Evolutionary conservation across 805 yeast species (phyloP).

Genomic region (Lachancea mirantina): DNA sequence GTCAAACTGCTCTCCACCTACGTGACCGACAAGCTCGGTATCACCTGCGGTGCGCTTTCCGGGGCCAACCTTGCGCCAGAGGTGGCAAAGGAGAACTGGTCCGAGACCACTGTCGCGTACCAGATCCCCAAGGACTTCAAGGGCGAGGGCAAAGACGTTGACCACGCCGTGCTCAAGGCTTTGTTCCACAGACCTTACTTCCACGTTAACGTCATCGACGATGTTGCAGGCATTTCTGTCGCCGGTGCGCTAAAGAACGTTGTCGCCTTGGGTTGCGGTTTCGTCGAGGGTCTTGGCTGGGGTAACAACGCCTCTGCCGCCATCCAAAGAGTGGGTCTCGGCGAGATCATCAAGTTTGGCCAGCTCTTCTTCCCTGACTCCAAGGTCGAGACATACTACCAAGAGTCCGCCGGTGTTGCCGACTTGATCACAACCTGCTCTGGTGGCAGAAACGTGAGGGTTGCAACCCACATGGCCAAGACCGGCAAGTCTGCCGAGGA

Average conservation of each 20-base stretch:
- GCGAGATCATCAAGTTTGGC: constrained; percentile 85
- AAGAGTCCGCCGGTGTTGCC: constrained; percentile 96
- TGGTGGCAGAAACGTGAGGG: constrained; percentile 94
- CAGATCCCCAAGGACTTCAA: constrained; percentile 55
- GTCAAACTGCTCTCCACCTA: constrained; percentile 75
- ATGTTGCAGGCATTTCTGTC: constrained; percentile 91
- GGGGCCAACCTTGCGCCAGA: constrained; percentile 98
- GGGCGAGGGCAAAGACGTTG: constrained; percentile 47
- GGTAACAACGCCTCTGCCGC: constrained; percentile 99
- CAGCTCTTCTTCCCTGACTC: constrained; percentile 71
- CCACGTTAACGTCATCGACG: constrained; percentile 89
- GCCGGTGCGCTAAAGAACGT: constrained; percentile 97
- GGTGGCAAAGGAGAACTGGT: constrained; percentile 92
- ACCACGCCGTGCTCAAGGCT: constrained; percentile 61
- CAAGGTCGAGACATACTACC: constrained; percentile 73
- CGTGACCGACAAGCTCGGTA: constrained; percentile 72
- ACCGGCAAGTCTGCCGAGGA: constrained; percentile 69
- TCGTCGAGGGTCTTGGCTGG: constrained; percentile 97
- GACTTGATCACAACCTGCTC: constrained; percentile 96
- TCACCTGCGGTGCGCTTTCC: constrained; percentile 91
- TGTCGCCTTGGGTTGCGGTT: constrained; percentile 93
- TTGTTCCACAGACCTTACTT: constrained; percentile 96
- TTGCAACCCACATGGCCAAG: constrained; percentile 79
- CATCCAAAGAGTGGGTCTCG: constrained; percentile 89
- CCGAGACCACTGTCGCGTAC: constrained; percentile 96